Conservation (phyloP, 73 alveolate genomes). For the Stentor coeruleus region DNA sequence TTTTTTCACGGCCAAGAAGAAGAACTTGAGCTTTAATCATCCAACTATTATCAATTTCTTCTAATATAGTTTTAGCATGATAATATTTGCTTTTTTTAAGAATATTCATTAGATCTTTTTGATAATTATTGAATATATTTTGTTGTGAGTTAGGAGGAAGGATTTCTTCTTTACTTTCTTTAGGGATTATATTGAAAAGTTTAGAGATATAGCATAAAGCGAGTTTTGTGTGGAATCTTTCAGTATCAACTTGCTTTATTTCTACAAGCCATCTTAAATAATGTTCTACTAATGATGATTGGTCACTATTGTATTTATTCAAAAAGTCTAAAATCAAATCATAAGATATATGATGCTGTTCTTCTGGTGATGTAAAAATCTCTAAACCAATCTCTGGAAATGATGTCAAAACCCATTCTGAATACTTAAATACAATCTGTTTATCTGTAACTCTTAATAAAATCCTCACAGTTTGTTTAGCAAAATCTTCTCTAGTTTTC, state of each 20-base stretch:
- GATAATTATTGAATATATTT: constrained; percentile 15
- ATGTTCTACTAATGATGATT: background rate
- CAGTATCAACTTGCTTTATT: constrained; percentile 18
- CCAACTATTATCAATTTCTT: constrained; percentile 10
- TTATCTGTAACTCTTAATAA: constrained; percentile 7
- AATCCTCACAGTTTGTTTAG: constrained; percentile 19
- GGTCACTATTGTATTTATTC: background rate
- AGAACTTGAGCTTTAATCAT: constrained; percentile 27
- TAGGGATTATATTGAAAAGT: constrained; percentile 8
- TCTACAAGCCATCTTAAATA: constrained; percentile 24
- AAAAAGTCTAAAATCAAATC: background rate
- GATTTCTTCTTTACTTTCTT: background rate
- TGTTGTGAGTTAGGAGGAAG: background rate
- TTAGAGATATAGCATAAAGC: constrained; percentile 1
- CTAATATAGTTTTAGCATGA: background rate
- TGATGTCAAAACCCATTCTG: constrained; percentile 13
- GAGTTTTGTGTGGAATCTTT: constrained; percentile 26
- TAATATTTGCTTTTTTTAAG: constrained; percentile 6
- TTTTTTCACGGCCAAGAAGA: background rate
- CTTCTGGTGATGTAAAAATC: constrained; percentile 25
- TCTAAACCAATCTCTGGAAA: constrained; percentile 20
- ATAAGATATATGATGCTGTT: background rate
- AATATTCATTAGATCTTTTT: background rate
- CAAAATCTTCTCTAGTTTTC: background rate
- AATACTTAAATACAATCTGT: constrained; percentile 1